Base-by-base conservation (phyloP, 495 filamentous ascomycete genomes). In the Xylaria flabelliformis region DNA sequence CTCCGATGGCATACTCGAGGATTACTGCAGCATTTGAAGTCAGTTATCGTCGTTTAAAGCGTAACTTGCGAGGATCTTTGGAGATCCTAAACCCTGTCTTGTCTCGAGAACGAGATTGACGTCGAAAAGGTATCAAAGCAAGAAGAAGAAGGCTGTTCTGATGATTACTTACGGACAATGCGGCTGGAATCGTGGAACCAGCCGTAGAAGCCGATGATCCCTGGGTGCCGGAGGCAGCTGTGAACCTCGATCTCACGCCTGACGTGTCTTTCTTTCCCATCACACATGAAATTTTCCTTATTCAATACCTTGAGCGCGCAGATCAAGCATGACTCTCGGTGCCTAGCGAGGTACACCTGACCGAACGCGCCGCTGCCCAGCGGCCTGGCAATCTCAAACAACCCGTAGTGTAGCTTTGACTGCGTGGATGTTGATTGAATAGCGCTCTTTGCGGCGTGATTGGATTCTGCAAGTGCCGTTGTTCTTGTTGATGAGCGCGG, bases 1-100 rank as follows among this genome's bases (percentile, higher is more conserved):
- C 96, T 79, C 94, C 92, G 29, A 92, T 94, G 29, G 96, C 95
- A 77, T 94, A 99, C 81, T 99, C 96, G n/a, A 99, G 87, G 67
- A 99, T 97, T 62, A 99, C 26, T 55, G 21, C 24, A 26, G 13
- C 8, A 24, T 8, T 29, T 10, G 4, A 9, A 26, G 51, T 55
- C 10, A 55, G 51, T 55, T 29, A 12, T 55, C 21, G 24, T 13
- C 24, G 26, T 55, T 13, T 26, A 1, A 24, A 55, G 9, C 24
- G 24, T 15, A 24, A 26, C 4, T 15, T 4, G 9, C 1, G 21
- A 55, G 21, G 10, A 24, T 19, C 4, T 53, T 7, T 1, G 4
- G 9, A 15, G 4, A 5, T 15, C 15, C 9, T 21, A 10, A 7
- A 24, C 19, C 1, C 9, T 55, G 0, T 55, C 51, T 26, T 15